Base-by-base conservation (phyloP, 139 green algal genomes). In the Chlamydomonas asymmetrica region DNA sequence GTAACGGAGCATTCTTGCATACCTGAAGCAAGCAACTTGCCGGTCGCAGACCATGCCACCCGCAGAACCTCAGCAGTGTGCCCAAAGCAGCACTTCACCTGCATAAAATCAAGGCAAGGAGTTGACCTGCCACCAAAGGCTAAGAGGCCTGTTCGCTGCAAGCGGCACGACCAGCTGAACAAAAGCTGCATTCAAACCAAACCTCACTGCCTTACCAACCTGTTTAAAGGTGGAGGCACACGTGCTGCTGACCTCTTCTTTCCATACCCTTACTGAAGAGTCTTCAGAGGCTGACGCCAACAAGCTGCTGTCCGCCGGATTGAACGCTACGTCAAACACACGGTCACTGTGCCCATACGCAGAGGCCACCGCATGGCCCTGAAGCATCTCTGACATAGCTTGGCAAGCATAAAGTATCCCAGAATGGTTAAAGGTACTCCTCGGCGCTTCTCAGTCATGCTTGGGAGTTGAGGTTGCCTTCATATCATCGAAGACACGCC, bases 211-310 rank as follows among this genome's bases (percentile, higher is more conserved):
- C 35, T 29, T 63, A 6, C 66, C 29, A n/a, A 76, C 79, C 83
- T 88, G 79, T 57, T 88, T 66, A 56, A 75, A 84, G 10, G 25
- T 32, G 13, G 35, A n/a, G n/a, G n/a, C n/a, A n/a, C n/a, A n/a
- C n/a, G n/a, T 38, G 5, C 31, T 29, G 32, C 29, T 20, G 5
- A 52, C 43, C 0, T 35, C 31, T 4, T 62, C 48, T n/a, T 29
- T 52, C 83, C 83, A 88, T n/a, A 88, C 56, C 5, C 83, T 61
- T 9, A 81, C 71, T 13, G 71, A 85, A 22, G 63, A 63, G 66
- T 88, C 83, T 63, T 88, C 83, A 5, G 79, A 81, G 2, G 66
- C 79, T 4, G 83, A 83, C 7, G 81, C 75, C 1, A 88, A 23
- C 38, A 85, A 9, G 16, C 76, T 54, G n/a, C 50, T 52, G 45